Evolutionary conservation across 371 early-diverging fungal species (phyloP), one percentile per base, ranked within the genome.

Genomic region (Rhizopus stolonifer): DNA sequence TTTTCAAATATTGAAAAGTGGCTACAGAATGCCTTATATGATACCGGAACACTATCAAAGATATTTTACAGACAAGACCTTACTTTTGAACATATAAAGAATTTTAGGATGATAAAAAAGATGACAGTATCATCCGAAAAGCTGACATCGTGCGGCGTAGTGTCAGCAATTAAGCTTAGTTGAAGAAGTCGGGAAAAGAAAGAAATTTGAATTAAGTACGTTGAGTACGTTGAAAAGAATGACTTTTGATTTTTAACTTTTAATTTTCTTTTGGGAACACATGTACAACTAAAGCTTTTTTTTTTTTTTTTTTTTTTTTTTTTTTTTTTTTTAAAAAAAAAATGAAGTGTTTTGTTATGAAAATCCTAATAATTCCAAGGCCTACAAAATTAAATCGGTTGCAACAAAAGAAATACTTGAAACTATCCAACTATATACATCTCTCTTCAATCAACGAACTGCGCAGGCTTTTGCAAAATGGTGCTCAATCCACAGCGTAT

Each of bases 201-300:
- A 48, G 22, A 31, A 18, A 17, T 46, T 46, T 31, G 17, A 46
- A 46, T 24, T 25, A 45, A 39, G 40, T 45, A 45, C 15, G 25
- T 46, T 46, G 19, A 29, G 46, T 46, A 46, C 46, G 46, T 46
- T 21, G 43, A 8, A 21, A 43, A 36, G 15, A 43, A 21, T 45
- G 24, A 29, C 29, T 29, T 29, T 29, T 29, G 29, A 29, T 29
- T 29, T 29, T 29, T 47, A 40, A 47, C 48, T 33, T 54, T 34
- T 55, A 48, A 48, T 36, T 48, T 31, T 55, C 34, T 33, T 56
- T 57, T 50, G 50, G 49, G 46, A 17, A 57, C 57, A 21, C 25
- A 50, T 46, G 39, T 51, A 50, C 54, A 46, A 54, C 4, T 39
- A n/a, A n/a, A n/a, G n/a, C n/a, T n/a, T n/a, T n/a, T n/a, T n/a